A percentile compares a stretch with the other conserved stretches of the same genome.
phyloP scores from a whole-genome alignment of 1,139 yeast genomes.

The Kodamaea ohmeri region DNA sequence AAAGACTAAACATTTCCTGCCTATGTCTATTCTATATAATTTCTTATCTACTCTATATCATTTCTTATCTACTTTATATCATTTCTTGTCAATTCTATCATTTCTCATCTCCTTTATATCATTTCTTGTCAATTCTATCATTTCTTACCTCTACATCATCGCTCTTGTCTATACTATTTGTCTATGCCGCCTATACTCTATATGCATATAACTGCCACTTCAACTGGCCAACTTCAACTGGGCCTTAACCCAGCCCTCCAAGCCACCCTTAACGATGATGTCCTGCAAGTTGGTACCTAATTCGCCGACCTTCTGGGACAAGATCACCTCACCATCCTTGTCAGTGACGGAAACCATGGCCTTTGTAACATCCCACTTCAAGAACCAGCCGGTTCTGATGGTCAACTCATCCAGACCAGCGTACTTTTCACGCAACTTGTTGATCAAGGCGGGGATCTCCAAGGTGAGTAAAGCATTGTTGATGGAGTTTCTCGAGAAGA shows the following conservation, averaged over 20 bases:
- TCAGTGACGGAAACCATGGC: constrained; percentile 79
- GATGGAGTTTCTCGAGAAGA: constrained; percentile 91
- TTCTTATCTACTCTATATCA: too few relatives aligned
- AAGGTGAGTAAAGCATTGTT: constrained; percentile 91
- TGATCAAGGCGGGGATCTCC: constrained; percentile 85
- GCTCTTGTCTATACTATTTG: neutral
- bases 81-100: too few relatives aligned
- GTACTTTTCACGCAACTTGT: constrained; percentile 70
- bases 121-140: too few relatives aligned
- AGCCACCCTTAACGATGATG: constrained; percentile 93
- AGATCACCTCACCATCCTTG: constrained; percentile 58
- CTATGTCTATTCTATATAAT: too few relatives aligned
- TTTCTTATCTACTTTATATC: neutral
- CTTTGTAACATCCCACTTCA: constrained; percentile 88
- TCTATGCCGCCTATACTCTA: neutral
- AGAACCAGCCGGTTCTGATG: constrained; percentile 89
- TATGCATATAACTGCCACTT: constrained; percentile 2
- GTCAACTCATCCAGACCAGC: constrained; percentile 64
- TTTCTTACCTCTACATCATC: neutral
- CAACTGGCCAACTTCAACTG: too few relatives aligned
- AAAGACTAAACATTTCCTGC: too few relatives aligned
- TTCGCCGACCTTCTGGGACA: constrained; percentile 90
- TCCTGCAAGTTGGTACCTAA: constrained; percentile 94
- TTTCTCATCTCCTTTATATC: neutral
- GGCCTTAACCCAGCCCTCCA: constrained; percentile 96